A percentile compares a stretch with the other conserved stretches of the same genome.
Evolutionary conservation across 164 flowering plant species (phyloP).

Genomic region (Sedum album): DNA sequence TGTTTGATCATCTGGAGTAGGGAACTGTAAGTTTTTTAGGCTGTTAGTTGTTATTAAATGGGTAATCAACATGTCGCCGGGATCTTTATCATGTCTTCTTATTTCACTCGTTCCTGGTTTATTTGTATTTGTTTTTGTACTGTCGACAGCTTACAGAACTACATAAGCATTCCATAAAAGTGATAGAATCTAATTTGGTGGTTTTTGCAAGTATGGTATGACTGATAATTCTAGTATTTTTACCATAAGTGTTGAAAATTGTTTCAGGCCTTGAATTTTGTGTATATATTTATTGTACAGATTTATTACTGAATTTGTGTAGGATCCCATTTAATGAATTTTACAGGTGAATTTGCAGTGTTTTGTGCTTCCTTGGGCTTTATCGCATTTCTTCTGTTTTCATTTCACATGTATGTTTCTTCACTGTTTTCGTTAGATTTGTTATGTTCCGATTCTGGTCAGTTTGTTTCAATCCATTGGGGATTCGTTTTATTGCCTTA

Average conservation of each 20-base stretch:
- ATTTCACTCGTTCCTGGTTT: background rate
- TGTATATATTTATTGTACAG: background rate
- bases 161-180: background rate
- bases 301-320: background rate
- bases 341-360: background rate
- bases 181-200: background rate
- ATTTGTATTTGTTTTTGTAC: background rate
- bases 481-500: background rate
- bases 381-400: background rate
- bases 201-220: too few species aligned
- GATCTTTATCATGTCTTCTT: background rate
- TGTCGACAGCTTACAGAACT: background rate
- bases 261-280: background rate
- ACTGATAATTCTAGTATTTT: background rate
- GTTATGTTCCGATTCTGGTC: background rate
- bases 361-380: background rate
- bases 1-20: background rate
- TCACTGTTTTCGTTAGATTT: background rate
- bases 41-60: background rate
- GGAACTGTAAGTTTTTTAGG: background rate
- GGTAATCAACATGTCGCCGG: background rate
- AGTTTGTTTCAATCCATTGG: background rate
- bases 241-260: background rate
- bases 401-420: background rate
- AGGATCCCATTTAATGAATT: background rate